phyloP scores from a whole-genome alignment of 2,329 filamentous ascomycete genomes.

The Apiospora aurea region DNA sequence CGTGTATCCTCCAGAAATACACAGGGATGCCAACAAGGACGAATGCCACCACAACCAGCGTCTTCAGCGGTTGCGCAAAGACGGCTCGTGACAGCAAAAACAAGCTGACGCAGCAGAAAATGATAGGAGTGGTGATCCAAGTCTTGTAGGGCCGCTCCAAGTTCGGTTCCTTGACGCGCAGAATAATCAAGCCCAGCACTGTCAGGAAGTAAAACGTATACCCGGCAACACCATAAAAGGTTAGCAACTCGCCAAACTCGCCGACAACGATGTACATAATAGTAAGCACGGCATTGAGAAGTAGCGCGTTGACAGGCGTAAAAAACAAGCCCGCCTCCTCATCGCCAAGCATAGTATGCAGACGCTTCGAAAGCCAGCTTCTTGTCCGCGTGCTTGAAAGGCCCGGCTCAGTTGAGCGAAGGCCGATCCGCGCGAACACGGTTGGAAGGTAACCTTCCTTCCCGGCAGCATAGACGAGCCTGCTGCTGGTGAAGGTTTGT shows the following conservation, averaged over 20 bases:
- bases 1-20: conserved; percentile 85
- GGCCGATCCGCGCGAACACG: conserved; percentile 83
- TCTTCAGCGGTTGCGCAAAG: conserved; percentile 90
- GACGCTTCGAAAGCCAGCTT: conserved; percentile 63
- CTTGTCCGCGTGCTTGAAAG: conserved; percentile 55
- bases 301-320: conserved; percentile 91
- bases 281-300: conserved; percentile 80
- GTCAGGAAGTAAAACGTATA: conserved; percentile 98
- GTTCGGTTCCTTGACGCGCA: conserved; percentile 85
- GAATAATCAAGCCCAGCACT: conserved; percentile 89
- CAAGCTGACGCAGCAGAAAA: conserved; percentile 96
- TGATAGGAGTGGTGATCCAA: conserved; percentile 96
- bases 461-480: conserved; percentile 90
- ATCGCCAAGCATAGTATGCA: conserved; percentile 75
- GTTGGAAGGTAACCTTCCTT: conserved; percentile 93
- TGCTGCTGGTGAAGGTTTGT: conserved; percentile 89
- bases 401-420: conserved; percentile 55
- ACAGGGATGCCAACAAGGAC: conserved; percentile 84
- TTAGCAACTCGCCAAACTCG: conserved; percentile 90
- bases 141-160: conserved; percentile 92
- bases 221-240: conserved; percentile 96
- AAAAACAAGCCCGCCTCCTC: conserved; percentile 83
- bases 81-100: conserved; percentile 89
- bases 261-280: conserved; percentile 81
- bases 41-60: conserved; percentile 84